Conservation (phyloP, 768 basidiomycete species). For the Termitomyces sp. region DNA sequence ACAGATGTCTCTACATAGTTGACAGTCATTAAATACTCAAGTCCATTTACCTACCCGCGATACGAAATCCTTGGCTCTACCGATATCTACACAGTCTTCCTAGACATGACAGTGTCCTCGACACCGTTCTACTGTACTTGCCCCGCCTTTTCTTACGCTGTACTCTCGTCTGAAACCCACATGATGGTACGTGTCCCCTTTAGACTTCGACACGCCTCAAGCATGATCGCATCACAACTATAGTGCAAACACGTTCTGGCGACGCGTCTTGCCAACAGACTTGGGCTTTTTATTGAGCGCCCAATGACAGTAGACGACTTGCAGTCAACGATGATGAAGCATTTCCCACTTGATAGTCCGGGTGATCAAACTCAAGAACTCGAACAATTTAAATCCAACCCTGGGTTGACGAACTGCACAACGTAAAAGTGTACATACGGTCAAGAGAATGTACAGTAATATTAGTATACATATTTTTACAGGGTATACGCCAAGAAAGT, state of each 20-base stretch:
- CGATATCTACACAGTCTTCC: conserved; percentile 53
- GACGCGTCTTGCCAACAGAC: conserved; percentile 48
- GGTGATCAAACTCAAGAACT: neutral
- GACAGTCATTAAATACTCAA: conserved; percentile 56
- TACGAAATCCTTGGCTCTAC: conserved; percentile 69
- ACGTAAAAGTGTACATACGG: neutral
- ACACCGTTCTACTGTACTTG: conserved; percentile 66
- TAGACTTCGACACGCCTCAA: neutral
- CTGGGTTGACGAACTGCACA: neutral
- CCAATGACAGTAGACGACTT: conserved; percentile 43
- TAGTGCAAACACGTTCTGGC: conserved; percentile 84
- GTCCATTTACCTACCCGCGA: conserved; percentile 51
- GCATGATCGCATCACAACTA: neutral
- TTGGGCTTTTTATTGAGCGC: conserved; percentile 47
- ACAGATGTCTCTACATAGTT: neutral
- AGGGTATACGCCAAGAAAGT: neutral
- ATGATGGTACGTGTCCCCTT: conserved; percentile 44
- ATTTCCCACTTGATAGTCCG: conserved; percentile 17
- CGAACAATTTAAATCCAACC: no score
- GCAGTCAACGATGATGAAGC: conserved; percentile 32
- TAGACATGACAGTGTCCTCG: conserved; percentile 33
- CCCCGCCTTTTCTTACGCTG: conserved; percentile 64
- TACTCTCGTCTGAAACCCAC: conserved; percentile 54
- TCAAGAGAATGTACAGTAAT: neutral
- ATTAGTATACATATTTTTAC: neutral